These are phyloP conservation scores for Blastosporella zonata DNA, from an alignment of 1,284 basidiomycete species.

Conservation along the genomic window DNA sequence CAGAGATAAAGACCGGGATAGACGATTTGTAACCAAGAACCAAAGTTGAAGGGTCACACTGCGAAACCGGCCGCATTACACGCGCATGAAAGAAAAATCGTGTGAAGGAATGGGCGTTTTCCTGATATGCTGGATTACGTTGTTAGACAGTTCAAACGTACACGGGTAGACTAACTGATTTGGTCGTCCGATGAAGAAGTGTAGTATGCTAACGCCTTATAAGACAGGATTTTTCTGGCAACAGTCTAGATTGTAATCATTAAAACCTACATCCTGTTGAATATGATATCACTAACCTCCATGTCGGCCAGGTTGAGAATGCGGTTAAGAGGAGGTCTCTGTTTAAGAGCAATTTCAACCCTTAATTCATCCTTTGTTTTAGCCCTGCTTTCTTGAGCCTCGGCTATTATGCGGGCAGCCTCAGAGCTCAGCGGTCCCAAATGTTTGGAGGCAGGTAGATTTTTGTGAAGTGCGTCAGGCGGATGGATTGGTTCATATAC, in stretches of 20 bases:
- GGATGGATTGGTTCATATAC: conserved; percentile 76
- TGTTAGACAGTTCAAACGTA: conserved; percentile 9
- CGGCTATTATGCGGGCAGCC: conserved; percentile 43
- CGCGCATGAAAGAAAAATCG: conserved; percentile 83
- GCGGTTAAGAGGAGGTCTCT: conserved; percentile 60
- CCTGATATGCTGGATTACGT: conserved; percentile 44
- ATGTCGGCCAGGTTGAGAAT: conserved; percentile 78
- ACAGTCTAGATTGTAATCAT: conserved; percentile 39
- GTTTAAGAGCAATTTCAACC: conserved; percentile 57
- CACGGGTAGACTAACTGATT: conserved; percentile 50
- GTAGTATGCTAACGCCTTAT: conserved; percentile 81
- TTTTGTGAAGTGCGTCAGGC: conserved; percentile 64
- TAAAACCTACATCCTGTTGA: not conserved
- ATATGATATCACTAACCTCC: conserved; percentile 46
- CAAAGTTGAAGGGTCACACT: conserved; percentile 71
- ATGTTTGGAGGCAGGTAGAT: conserved; percentile 64
- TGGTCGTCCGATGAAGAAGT: conserved; percentile 81
- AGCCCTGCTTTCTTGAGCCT: conserved; percentile 37
- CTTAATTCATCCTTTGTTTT: conserved; percentile 72
- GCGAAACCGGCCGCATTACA: conserved; percentile 68
- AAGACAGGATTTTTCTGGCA: conserved; percentile 63
- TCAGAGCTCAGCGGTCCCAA: conserved; percentile 64
- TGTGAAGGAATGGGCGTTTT: conserved; percentile 74
- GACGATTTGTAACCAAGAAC: conserved; percentile 75
- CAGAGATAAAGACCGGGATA: conserved; percentile 83